Conservation (phyloP, 768 basidiomycete genomes). For the Myochromella boudieri region DNA sequence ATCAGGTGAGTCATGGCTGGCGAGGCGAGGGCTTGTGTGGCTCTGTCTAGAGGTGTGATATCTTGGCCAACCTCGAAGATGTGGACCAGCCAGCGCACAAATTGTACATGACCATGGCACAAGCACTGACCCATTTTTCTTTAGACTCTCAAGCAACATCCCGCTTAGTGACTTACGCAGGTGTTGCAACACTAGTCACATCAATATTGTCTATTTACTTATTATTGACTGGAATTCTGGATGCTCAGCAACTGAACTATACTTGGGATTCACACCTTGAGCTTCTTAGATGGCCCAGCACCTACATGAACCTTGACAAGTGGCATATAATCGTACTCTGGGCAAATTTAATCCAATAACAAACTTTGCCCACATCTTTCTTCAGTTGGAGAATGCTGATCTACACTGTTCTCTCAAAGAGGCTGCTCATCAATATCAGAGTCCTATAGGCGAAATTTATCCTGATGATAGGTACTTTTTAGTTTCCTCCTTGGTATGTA, state of each 20-base stretch:
- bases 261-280: too few species aligned
- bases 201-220: not conserved
- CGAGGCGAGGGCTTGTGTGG: too few species aligned
- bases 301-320: slow-evolving; percentile 3
- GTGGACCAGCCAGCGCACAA: too few species aligned
- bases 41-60: too few species aligned
- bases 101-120: too few species aligned
- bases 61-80: too few species aligned
- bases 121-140: too few species aligned
- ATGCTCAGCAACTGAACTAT: too few species aligned
- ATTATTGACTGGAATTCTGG: not conserved
- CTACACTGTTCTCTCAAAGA: not conserved
- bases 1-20: too few species aligned
- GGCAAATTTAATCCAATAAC: not conserved
- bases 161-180: not conserved
- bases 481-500: slow-evolving; percentile 1
- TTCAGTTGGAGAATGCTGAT: not conserved
- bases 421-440: not conserved
- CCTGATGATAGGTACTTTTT: slow-evolving; percentile 13
- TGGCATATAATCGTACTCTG: not conserved
- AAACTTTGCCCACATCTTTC: slow-evolving; percentile 2
- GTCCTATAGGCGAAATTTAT: slow-evolving; percentile 4
- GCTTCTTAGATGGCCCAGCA: not conserved
- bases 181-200: not conserved
- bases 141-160: too few species aligned